Conservation (phyloP, 2,329 filamentous ascomycete genomes). For the Neopestalotiopsis sp. region DNA sequence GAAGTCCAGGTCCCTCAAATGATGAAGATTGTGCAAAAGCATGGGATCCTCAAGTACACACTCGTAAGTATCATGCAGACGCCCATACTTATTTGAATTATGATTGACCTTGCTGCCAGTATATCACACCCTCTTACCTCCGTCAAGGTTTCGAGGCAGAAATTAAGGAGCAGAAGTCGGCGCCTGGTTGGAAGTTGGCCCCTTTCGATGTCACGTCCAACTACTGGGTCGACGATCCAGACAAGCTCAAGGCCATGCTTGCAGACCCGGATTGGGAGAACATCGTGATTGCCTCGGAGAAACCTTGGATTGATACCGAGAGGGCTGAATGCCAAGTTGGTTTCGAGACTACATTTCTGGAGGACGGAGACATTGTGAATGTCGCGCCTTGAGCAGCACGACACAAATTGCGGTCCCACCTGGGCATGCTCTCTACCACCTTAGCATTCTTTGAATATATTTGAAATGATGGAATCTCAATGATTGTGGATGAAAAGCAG, state of each 20-base stretch:
- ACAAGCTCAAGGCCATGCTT: conserved; percentile 15
- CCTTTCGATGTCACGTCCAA: conserved; percentile 13
- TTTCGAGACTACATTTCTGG: conserved; percentile 19
- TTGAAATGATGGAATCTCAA: too few relatives aligned
- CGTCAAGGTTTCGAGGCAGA: conserved; percentile 3
- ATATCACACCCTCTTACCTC: conserved; percentile 10
- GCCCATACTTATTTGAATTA: background rate
- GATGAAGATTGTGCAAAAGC: conserved; percentile 12
- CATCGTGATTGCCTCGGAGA: conserved; percentile 7
- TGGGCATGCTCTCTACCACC: too few relatives aligned
- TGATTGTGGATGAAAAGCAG: too few relatives aligned
- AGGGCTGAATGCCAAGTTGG: conserved; percentile 15
- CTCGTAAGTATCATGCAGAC: conserved; percentile 2
- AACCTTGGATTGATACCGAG: conserved; percentile 15
- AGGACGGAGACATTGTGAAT: conserved; percentile 23
- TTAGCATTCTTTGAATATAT: too few relatives aligned
- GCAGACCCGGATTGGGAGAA: conserved; percentile 14
- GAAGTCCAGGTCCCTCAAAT: conserved; percentile 13
- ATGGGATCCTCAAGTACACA: background rate
- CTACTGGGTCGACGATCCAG: conserved; percentile 16
- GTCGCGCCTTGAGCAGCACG: background rate
- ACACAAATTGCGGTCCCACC: too few relatives aligned
- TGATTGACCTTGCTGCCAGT: background rate
- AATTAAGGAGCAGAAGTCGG: background rate
- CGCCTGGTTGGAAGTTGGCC: conserved; percentile 12